These are phyloP conservation scores for Kokia cookei DNA, from an alignment of 441 rosid genomes.

Conservation along the genomic window DNA sequence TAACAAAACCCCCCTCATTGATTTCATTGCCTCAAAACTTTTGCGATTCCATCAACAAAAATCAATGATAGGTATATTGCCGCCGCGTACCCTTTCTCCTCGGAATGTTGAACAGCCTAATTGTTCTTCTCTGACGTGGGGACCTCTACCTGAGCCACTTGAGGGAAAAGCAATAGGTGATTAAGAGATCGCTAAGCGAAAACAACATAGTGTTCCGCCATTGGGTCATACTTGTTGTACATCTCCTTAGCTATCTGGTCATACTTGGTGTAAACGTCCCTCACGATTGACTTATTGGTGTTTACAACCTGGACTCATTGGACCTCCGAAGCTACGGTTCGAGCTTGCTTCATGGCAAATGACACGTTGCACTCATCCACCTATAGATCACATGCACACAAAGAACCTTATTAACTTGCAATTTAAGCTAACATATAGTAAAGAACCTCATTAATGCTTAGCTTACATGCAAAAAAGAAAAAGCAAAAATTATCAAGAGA, in stretches of 20 bases:
- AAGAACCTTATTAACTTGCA: neutral
- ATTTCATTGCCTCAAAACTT: constrained; percentile 25
- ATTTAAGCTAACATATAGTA: neutral
- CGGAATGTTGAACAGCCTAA: constrained; percentile 21
- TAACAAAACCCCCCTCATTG: neutral
- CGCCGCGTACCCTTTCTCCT: constrained; percentile 31
- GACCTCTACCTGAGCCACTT: constrained; percentile 34
- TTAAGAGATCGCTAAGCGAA: constrained; percentile 37
- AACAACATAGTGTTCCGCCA: constrained; percentile 38
- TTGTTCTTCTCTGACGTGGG: constrained; percentile 55
- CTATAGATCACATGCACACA: constrained; percentile 19
- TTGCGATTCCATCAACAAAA: constrained; percentile 42
- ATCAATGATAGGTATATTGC: constrained; percentile 39
- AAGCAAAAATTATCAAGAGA: neutral
- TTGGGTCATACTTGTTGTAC: constrained; percentile 32
- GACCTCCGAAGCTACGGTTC: constrained; percentile 43
- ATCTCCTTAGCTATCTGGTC: constrained; percentile 32
- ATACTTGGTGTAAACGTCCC: constrained; percentile 21
- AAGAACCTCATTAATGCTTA: neutral
- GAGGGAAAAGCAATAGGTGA: constrained; percentile 34
- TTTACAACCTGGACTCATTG: constrained; percentile 36
- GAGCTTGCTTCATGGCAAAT: constrained; percentile 44
- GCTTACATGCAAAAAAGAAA: constrained; percentile 15
- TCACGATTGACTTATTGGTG: constrained; percentile 32
- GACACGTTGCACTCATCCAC: constrained; percentile 48